Conservation (phyloP, 2,329 filamentous ascomycete genomes). For the Fusarium buxicola region DNA sequence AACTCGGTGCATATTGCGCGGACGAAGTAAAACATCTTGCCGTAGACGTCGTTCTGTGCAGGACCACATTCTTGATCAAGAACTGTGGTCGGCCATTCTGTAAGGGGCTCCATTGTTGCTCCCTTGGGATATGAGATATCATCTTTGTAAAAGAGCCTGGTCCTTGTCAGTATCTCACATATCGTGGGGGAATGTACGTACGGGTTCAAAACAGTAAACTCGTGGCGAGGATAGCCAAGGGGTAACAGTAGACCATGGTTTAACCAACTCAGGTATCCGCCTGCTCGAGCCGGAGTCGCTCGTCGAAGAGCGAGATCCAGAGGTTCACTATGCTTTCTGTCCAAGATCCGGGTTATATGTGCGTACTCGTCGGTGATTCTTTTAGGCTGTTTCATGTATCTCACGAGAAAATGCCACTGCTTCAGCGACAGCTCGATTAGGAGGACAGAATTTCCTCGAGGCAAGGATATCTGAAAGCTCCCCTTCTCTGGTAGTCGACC, state of each 20-base stretch:
- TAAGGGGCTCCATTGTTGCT: conserved; percentile 39
- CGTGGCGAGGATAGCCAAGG: conserved; percentile 33
- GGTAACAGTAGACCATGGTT: conserved; percentile 42
- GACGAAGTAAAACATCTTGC: conserved; percentile 47
- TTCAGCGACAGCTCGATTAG: conserved; percentile 5
- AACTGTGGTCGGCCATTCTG: conserved; percentile 46
- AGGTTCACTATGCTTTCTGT: conserved; percentile 21
- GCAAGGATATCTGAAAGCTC: conserved; percentile 5
- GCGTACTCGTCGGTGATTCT: too few relatives aligned
- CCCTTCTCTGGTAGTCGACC: not conserved
- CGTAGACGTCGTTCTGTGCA: conserved; percentile 44
- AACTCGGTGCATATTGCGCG: conserved; percentile 37
- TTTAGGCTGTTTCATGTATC: not conserved
- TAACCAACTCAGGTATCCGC: conserved; percentile 36
- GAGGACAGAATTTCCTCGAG: not conserved
- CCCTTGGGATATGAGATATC: not conserved
- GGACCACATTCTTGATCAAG: conserved; percentile 30
- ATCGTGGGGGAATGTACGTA: conserved; percentile 14
- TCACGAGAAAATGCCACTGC: conserved; percentile 20
- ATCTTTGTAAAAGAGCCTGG: conserved; percentile 33
- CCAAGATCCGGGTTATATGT: conserved; percentile 9
- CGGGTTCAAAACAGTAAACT: conserved; percentile 37
- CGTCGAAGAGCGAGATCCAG: not conserved
- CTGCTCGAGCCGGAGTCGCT: conserved; percentile 34
- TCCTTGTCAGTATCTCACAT: not conserved